Evolutionary conservation across 345 rosid genomes (phyloP), one percentile per base, ranked within the genome.

Genomic region (Kandelia obovata): DNA sequence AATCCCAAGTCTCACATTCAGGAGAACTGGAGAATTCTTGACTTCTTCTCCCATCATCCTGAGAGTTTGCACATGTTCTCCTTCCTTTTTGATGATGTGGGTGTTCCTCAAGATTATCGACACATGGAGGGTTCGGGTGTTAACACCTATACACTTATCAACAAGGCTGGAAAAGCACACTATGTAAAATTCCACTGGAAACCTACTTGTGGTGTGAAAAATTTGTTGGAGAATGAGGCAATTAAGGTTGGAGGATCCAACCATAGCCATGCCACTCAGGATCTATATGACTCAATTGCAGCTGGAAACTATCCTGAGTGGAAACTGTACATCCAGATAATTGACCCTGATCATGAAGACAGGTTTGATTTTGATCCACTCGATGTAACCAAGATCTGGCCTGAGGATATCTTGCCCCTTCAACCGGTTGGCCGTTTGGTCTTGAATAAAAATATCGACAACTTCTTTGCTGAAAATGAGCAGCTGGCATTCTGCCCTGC

Each of bases 381-480:
- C 71, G 98, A 95, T 83, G 96, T 88, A 64, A 95, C 99, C 58
- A 95, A 90, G 86, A 88, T 81, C 67, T 95, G 99, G 99, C 99
- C 99, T 20, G 99, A 95, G 81, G 98, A 95, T 75, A 78, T 95
- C 65, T 71, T 95, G 70, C 99, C 99, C n/a, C 72, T 95, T 71
- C 99, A 95, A 71, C 97, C 97, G 5, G 96, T 95, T 68, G 99
- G 99, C 28, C 96, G 97, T 49, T 68, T 95, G 96, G 98, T 95
- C 57, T 79, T 95, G 89, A 95, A 95, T 71, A 95, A 81, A 82
- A 95, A 95, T 84, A 89, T 95, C 8, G 98, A 90, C 58, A 95
- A 89, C 85, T 95, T 90, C 90, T 95, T 95, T 70, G 87, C 87
- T 0, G 99, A 95, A 77, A 95, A 92, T 67, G 99, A 95, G 65